Evolutionary conservation across 805 yeast genomes (phyloP), one percentile per base, ranked within the genome.

Genomic region (Naumovozyma baii): DNA sequence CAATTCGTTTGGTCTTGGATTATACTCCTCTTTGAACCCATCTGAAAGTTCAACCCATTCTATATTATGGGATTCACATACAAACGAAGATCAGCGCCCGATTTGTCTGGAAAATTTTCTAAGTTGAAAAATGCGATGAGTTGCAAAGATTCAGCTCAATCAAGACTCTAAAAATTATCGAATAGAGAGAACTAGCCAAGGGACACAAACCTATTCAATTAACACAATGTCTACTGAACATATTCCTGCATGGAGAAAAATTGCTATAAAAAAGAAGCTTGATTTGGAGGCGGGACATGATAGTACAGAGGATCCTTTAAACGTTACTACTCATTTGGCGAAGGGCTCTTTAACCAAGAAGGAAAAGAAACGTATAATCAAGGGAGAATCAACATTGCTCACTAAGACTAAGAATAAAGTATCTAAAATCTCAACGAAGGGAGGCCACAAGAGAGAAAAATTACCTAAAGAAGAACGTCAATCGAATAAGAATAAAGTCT

Each of bases 241-340:
- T 40, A 39, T 61, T 18, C 66, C 66, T 7, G 66, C 66, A 8
- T 61, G 66, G 66, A 60, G 59, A 38, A 51, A 56, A 36, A 55
- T 55, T 40, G 52, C 52, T 31, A 51, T 50, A 31, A 42, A 43
- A 37, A 45, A 49, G 34, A 28, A 41, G 18, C 38, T 34, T 1
- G 41, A 47, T 33, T 37, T 39, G 17, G 33, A 38, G 3, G 40
- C 39, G 7, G 42, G 38, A 5, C 47, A 47, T 20, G 45, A 42
- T 18, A n/a, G 28, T 5, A 35, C 37, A 2, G 56, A 54, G 16
- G 63, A 61, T 36, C 61, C 66, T 10, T 47, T 60, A 15, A 60
- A 59, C 40, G 60, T 61, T 15, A 57, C 63, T 0, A 61, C 63
- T 2, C 66, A 61, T 50, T 42, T 61, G 29, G 55, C 66, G 7